Base-by-base conservation (phyloP, 306 rosid species). In the Oemleria cerasiformis region DNA sequence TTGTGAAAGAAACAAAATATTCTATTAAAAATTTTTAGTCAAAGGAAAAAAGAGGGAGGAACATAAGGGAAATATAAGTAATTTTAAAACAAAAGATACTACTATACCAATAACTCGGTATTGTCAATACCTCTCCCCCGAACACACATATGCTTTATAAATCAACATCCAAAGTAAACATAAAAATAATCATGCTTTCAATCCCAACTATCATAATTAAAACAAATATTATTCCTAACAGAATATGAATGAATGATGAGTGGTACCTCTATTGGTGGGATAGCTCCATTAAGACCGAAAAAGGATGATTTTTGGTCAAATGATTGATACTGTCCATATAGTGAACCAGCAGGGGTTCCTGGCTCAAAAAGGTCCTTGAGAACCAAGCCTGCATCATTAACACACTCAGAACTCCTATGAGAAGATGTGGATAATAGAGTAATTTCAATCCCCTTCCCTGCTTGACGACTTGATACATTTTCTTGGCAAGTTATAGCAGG, bases 291-390 rank as follows among this genome's bases (percentile, higher is more conserved):
- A 78, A 81, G 80, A 73, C 41, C 84, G 76, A 53, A 79, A 64
- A 77, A 84, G 50, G 96, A 78, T 21, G 92, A 81, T 25, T 85
- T 83, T 12, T 84, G 90, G 73, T 77, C 79, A 75, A 87, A 81
- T 53, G 98, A 84, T 78, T 80, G 88, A 61, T 74, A 83, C 50
- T 71, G 88, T 51, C 80, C 96, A 62, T 84, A 71, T 78, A 85
- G 59, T 43, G 89, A 59, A 66, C 88, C 90, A 25, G 85, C 66
- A 49, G 92, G 41, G 66, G 86, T 78, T 54, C 92, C 94, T 20
- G 96, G 79, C 63, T 87, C 90, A 50, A 90, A 82, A 70, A 93
- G 84, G 21, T 93, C 96, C 82, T 85, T 88, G 67, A 86, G 92
- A 83, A 90, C 97, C 89, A 83, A 81, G 75, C 93, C 88, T 64